phyloP scores from a whole-genome alignment of 331 rosid species.

The Saraca asoca region DNA sequence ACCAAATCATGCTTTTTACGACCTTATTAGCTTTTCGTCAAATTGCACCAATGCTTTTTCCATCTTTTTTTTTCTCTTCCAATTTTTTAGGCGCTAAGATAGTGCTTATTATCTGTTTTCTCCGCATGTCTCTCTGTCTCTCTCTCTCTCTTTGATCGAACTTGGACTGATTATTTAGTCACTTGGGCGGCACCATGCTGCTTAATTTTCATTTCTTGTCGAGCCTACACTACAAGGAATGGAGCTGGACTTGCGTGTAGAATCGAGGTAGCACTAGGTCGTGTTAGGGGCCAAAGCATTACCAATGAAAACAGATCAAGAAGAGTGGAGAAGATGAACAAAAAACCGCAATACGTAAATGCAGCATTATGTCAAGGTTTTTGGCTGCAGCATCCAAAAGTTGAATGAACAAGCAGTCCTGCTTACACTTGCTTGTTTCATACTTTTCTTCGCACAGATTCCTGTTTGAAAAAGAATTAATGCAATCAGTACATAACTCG shows the following conservation, averaged over 20 bases:
- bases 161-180: slow-evolving; percentile 8
- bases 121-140: slow-evolving; percentile 5
- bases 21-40: slow-evolving; percentile 40
- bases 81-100: slow-evolving; percentile 34
- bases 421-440: too few species aligned
- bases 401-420: too few species aligned
- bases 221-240: slow-evolving; percentile 11
- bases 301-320: background rate
- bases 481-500: too few species aligned
- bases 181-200: too few species aligned
- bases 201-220: slow-evolving; percentile 33
- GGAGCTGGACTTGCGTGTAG: too few species aligned
- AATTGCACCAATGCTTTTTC: slow-evolving; percentile 20
- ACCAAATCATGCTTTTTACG: slow-evolving; percentile 33
- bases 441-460: too few species aligned
- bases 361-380: background rate
- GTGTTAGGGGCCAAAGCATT: background rate
- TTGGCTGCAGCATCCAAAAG: too few species aligned
- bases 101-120: slow-evolving; percentile 30
- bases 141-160: background rate
- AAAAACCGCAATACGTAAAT: background rate
- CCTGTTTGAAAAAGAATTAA: too few species aligned
- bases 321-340: background rate
- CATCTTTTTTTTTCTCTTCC: slow-evolving; percentile 24
- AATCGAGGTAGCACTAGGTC: too few species aligned